phyloP scores from a whole-genome alignment of 2,329 filamentous ascomycete genomes.

The Pseudogymnoascus sp. region DNA sequence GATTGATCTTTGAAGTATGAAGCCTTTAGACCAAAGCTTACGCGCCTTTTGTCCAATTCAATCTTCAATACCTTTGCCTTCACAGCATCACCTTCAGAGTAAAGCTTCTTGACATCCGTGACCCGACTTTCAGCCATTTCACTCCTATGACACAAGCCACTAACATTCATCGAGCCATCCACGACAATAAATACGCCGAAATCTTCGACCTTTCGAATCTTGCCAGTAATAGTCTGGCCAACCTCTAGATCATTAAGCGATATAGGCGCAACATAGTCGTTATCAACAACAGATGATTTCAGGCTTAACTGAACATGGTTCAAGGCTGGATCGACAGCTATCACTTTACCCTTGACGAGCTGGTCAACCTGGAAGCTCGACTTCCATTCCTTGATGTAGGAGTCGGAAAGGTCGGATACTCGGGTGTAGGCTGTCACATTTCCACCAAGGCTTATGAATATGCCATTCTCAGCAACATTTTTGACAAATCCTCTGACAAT shows the following conservation, averaged over 20 bases:
- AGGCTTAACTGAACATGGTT: slow-evolving; percentile 78
- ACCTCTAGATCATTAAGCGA: slow-evolving; percentile 68
- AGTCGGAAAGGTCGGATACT: slow-evolving; percentile 82
- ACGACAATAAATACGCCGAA: slow-evolving; percentile 93
- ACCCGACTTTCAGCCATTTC: slow-evolving; percentile 83
- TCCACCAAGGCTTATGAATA: slow-evolving; percentile 79
- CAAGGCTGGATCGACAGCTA: slow-evolving; percentile 58
- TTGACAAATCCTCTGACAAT: slow-evolving; percentile 87
- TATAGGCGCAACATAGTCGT: slow-evolving; percentile 66
- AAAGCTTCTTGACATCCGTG: slow-evolving; percentile 79
- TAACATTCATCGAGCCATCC: slow-evolving; percentile 79
- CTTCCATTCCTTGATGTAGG: slow-evolving; percentile 94
- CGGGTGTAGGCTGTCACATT: slow-evolving; percentile 75
- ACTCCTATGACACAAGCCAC: slow-evolving; percentile 84
- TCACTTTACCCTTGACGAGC: slow-evolving; percentile 79
- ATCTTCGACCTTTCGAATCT: slow-evolving; percentile 86
- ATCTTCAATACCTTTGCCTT: slow-evolving; percentile 84
- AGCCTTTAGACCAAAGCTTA: slow-evolving; percentile 88
- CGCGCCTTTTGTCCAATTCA: slow-evolving; percentile 64
- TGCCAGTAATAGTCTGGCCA: slow-evolving; percentile 80
- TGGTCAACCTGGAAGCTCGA: slow-evolving; percentile 80
- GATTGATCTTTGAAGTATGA: slow-evolving; percentile 70
- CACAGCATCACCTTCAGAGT: slow-evolving; percentile 83
- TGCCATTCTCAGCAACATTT: slow-evolving; percentile 77
- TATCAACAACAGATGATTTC: slow-evolving; percentile 75